Evolutionary conservation across 257 asterid species (phyloP), one percentile per base, ranked within the genome.

Genomic region (Solanum ossicruentum): DNA sequence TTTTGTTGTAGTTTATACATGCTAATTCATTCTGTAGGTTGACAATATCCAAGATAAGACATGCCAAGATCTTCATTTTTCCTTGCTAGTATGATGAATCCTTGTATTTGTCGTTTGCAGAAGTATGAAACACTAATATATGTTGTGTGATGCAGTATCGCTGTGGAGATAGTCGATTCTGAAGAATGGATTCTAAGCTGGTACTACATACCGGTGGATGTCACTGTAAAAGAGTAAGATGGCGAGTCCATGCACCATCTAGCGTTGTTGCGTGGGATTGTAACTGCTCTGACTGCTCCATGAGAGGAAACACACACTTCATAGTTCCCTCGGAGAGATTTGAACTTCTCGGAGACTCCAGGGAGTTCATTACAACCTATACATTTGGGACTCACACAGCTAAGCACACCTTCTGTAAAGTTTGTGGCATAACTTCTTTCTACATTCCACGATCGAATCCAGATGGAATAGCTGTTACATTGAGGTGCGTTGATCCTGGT

Each of bases 381-480:
- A 92, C 98, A 7, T 94, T 92, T 3, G 98, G 96, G 67, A 94
- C 98, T 10, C 99, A 93, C 86, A 92, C 90, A 0, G 96, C 98
- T 6, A 94, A 94, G 73, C 98, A 96, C 89, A 92, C 82, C 12
- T 96, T 96, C 90, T 96, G 98, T 93, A 94, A 87, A 85, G 87
- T 92, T 32, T 96, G 99, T 86, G 99, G 98, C 82, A 93, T 96
- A 72, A 92, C 98, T 16, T 94, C 99, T 54, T 96, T 93, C 88
- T 96, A 93, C 86, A 84, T 91, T 85, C 96, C 99, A 13, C 90
- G 97, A 83, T 92, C 98, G 15, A 96, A 93, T 81, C 98, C 98
- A 0, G 98, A 93, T 78, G 97, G 98, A 1, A 23, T 92, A 41
- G 93, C 96, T 0, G 86, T 96, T 80, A 90, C 97, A 3, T 88